Conservation (phyloP, 139 green algal species). For the Closterium sp. region DNA sequence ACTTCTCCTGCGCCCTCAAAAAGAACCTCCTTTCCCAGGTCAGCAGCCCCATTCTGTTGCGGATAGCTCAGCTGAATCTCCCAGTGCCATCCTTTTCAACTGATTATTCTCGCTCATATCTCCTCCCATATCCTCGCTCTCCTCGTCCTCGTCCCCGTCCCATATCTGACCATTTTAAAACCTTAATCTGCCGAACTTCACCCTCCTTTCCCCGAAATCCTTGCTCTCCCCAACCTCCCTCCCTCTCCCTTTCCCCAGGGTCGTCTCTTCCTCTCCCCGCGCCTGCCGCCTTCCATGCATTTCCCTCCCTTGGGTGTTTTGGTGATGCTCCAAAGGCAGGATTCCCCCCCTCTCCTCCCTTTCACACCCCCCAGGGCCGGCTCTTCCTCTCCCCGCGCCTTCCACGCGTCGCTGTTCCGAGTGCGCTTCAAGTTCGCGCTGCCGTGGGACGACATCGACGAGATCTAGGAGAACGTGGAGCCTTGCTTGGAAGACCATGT, state of each 20-base stretch:
- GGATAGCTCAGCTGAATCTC: too few species aligned
- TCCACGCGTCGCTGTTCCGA: conserved; percentile 44
- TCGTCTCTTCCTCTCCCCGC: background rate
- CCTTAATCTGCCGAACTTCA: background rate
- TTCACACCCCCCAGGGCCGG: conserved; percentile 3
- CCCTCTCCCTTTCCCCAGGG: background rate
- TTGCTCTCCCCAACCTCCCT: background rate
- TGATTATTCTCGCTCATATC: too few species aligned
- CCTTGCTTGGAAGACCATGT: too few species aligned
- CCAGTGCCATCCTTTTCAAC: too few species aligned
- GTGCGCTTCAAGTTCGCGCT: conserved; percentile 24
- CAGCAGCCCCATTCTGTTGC: background rate
- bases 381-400: conserved; percentile 39
- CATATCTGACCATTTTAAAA: too few species aligned
- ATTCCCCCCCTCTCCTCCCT: too few species aligned
- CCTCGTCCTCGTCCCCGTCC: background rate
- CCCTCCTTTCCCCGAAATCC: background rate
- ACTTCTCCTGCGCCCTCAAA: conserved; percentile 45
- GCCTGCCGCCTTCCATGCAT: background rate
- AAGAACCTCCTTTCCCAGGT: conserved; percentile 44
- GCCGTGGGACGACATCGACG: conserved; percentile 44
- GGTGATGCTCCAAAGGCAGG: too few species aligned
- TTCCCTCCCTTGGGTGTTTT: too few species aligned
- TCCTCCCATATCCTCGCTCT: too few species aligned
- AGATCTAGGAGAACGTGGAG: conserved; percentile 22